Evolutionary conservation across 2,329 filamentous ascomycete species (phyloP), one percentile per base, ranked within the genome.

Genomic region (Proliferodiscus dingleyae): DNA sequence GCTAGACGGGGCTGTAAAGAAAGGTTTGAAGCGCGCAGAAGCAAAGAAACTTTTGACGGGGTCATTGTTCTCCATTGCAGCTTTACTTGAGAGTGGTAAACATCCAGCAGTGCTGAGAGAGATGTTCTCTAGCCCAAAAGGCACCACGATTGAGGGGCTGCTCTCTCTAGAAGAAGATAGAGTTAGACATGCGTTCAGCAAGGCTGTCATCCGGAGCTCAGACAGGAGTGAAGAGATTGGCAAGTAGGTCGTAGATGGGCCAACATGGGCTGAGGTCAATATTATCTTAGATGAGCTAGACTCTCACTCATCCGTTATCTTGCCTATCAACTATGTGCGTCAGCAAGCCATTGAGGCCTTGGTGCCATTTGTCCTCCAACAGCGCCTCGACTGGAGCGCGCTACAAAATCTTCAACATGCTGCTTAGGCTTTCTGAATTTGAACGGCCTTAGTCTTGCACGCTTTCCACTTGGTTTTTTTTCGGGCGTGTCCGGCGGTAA

Each of bases 31-130:
- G 10, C 73, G 86, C 26, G 75, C 74, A 1, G 85, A 89, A 61
- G 87, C 86, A 1, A 81, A 81, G 60, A 71, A 80, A 53, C 89
- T 93, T 81, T 83, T 86, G 29, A 82, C 85, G 2, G 86, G 90
- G 69, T 80, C 80, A 9, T 85, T 89, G 79, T 71, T 86, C 47
- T 74, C 55, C 2, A 36, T 61, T 15, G 55, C 57, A 2, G 74
- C 70, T 0, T 63, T 85, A 63, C 70, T 84, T 21, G 67, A 65
- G 33, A 57, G 70, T 46, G 84, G 83, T 10, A 83, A 88, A 62
- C 87, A 89, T 63, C 87, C 87, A 1, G 85, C 85, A 19, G 68
- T 88, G 15, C 66, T 91, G 45, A 74, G 83, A 43, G 86, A 91
- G 57, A 87, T 85, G 68, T 81, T 88, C 24, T 80, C 73, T 49